Conservation (phyloP, 352 stramenopile species). For the Peronosclerospora sorghi region DNA sequence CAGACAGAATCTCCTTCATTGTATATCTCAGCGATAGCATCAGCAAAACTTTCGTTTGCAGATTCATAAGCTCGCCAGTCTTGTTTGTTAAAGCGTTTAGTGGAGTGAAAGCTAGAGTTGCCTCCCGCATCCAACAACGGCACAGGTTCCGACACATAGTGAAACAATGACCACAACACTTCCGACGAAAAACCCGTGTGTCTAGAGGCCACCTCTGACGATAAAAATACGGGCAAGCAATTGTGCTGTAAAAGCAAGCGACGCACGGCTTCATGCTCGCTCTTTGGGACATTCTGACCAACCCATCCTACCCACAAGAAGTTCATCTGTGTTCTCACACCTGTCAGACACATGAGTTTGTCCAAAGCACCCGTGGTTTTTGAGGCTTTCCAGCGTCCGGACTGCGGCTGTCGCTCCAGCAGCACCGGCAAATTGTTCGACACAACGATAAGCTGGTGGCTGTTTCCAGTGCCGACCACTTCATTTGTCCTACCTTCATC, state of each 20-base stretch:
- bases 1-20: conserved; percentile 84
- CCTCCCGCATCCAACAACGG: conserved; percentile 29
- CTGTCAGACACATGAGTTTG: conserved; percentile 75
- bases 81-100: conserved; percentile 80
- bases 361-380: conserved; percentile 82
- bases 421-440: conserved; percentile 80
- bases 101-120: conserved; percentile 33
- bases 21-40: conserved; percentile 78
- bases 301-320: conserved; percentile 87
- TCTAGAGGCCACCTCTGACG: conserved; percentile 68
- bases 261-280: conserved; percentile 63
- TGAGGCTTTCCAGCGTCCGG: conserved; percentile 68
- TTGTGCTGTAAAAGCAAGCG: conserved; percentile 77
- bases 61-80: conserved; percentile 84
- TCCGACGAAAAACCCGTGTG: conserved; percentile 86
- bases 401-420: conserved; percentile 60
- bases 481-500: conserved; percentile 35
- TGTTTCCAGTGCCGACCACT: not conserved
- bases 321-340: conserved; percentile 46
- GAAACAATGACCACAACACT: conserved; percentile 86
- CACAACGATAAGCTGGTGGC: conserved; percentile 74
- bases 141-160: conserved; percentile 79
- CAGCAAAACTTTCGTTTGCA: conserved; percentile 78
- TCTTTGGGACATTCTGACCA: conserved; percentile 76
- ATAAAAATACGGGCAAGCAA: conserved; percentile 81